phyloP scores from a whole-genome alignment of 2,329 filamentous ascomycete species.

The Fonsecaea monophora region DNA sequence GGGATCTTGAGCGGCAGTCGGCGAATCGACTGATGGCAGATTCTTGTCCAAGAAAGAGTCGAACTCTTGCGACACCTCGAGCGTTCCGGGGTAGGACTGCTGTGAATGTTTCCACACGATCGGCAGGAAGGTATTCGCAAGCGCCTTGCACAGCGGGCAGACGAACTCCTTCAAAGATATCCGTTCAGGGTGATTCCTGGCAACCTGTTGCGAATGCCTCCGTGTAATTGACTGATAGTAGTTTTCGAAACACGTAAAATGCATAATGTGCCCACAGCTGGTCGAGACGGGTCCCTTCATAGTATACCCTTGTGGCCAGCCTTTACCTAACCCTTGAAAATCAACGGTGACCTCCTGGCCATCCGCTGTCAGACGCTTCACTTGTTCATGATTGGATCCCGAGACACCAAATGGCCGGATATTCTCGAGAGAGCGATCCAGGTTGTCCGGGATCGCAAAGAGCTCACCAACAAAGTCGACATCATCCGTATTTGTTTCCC shows the following conservation, averaged over 20 bases:
- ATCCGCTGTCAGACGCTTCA: constrained; percentile 76
- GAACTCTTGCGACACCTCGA: constrained; percentile 68
- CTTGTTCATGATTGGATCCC: constrained; percentile 78
- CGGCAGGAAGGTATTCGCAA: constrained; percentile 92
- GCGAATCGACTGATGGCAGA: constrained; percentile 52
- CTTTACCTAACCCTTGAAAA: constrained; percentile 84
- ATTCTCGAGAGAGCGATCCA: constrained; percentile 83
- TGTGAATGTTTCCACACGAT: constrained; percentile 95
- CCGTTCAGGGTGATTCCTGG: constrained; percentile 88
- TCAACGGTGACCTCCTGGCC: constrained; percentile 76
- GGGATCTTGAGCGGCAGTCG: constrained; percentile 36
- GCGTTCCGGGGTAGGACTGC: constrained; percentile 77
- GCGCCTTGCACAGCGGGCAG: constrained; percentile 93
- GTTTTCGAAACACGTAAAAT: constrained; percentile 91
- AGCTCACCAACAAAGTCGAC: constrained; percentile 84
- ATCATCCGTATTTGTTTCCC: constrained; percentile 84
- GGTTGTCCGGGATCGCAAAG: constrained; percentile 74
- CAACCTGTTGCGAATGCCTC: constrained; percentile 89
- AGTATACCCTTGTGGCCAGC: constrained; percentile 74
- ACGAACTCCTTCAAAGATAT: constrained; percentile 85
- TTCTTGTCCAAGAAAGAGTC: constrained; percentile 71
- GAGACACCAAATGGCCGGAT: constrained; percentile 90
- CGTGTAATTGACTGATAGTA: constrained; percentile 85
- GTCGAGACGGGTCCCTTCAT: constrained; percentile 80
- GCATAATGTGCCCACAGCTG: constrained; percentile 98